Evolutionary conservation across 2,329 filamentous ascomycete species (phyloP).

Genomic region (Sporothrix luriei): DNA sequence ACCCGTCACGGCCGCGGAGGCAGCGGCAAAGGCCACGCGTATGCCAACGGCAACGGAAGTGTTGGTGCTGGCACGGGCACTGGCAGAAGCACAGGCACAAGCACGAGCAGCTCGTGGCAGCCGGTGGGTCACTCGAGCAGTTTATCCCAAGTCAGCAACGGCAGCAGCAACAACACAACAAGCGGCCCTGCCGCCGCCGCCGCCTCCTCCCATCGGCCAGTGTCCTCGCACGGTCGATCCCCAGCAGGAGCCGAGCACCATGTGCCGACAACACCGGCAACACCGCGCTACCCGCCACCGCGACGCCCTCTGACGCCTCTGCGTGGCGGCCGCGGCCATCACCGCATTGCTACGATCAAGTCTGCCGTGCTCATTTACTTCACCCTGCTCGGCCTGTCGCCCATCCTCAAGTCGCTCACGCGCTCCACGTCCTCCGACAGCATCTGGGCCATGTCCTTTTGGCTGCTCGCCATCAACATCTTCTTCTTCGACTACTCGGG

Average conservation of each 20-base stretch:
- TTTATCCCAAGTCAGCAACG: conserved; percentile 18
- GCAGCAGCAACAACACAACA: not conserved
- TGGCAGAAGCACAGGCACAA: not conserved
- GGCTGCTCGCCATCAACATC: conserved; percentile 91
- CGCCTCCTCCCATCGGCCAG: conserved; percentile 5
- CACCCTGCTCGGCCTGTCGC: conserved; percentile 85
- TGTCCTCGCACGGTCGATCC: conserved; percentile 8
- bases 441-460: conserved; percentile 96
- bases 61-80: conserved; percentile 12
- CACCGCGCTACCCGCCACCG: conserved; percentile 37
- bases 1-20: conserved; percentile 4
- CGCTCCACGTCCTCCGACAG: conserved; percentile 88
- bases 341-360: conserved; percentile 78
- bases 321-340: conserved; percentile 50
- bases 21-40: not conserved
- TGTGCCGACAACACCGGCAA: conserved; percentile 39
- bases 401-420: conserved; percentile 96
- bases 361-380: conserved; percentile 92
- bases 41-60: not conserved
- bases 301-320: conserved; percentile 41
- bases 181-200: not conserved
- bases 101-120: conserved; percentile 20
- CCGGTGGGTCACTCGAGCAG: not conserved
- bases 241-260: not conserved
- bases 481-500: conserved; percentile 97